phyloP scores from a whole-genome alignment of 352 stramenopile genomes.

The Phytophthora podocarpi region DNA sequence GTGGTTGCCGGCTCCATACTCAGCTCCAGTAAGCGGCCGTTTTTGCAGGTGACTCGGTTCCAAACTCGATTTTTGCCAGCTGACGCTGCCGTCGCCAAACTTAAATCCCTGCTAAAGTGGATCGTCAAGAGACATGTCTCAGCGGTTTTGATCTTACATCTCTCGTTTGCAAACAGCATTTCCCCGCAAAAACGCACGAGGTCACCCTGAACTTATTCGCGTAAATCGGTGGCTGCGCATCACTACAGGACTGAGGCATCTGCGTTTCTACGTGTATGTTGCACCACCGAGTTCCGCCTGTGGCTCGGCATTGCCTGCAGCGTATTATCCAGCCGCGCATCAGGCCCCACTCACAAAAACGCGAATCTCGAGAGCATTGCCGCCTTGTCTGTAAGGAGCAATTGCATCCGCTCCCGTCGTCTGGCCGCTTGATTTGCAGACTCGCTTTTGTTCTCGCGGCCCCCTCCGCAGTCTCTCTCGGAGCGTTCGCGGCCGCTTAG shows the following conservation, averaged over 20 bases:
- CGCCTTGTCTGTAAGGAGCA: constrained; percentile 19
- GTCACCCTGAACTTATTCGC: not conserved
- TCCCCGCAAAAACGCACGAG: not conserved
- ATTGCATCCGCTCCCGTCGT: constrained; percentile 27
- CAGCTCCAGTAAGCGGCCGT: not conserved
- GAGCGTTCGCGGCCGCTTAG: constrained; percentile 29
- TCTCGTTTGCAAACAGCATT: not conserved
- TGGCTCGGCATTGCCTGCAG: constrained; percentile 10
- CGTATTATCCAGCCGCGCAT: constrained; percentile 13
- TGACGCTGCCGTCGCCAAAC: not conserved
- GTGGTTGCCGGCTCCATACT: constrained; percentile 6
- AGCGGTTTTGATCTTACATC: not conserved
- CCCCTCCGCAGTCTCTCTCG: constrained; percentile 22
- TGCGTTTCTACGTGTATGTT: constrained; percentile 13
- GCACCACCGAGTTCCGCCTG: constrained; percentile 18
- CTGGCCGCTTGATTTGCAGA: constrained; percentile 31
- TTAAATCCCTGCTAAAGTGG: not conserved
- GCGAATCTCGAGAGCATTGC: constrained; percentile 7
- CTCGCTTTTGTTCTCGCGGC: constrained; percentile 22
- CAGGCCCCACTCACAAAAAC: constrained; percentile 17
- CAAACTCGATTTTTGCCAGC: constrained; percentile 19
- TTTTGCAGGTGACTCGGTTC: constrained; percentile 14
- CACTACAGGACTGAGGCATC: not conserved
- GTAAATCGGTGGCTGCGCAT: not conserved
- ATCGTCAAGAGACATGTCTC: not conserved